Percentiles rank a stretch among this genome's conserved stretches.
Evolutionary conservation across 495 filamentous ascomycete genomes (phyloP).

Genomic region (Mytilinidion resinicola): DNA sequence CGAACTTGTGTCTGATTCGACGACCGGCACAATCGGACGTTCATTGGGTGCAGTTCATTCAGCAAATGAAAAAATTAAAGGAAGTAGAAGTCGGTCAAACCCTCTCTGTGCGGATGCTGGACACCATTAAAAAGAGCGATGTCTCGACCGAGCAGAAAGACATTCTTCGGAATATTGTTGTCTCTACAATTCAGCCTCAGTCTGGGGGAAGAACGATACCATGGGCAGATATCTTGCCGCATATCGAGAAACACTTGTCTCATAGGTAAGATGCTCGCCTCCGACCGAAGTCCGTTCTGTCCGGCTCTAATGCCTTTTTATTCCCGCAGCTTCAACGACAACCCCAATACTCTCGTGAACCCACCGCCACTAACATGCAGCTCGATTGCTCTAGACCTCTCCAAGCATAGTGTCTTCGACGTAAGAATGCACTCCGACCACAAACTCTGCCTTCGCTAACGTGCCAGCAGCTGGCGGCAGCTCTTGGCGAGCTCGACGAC

Average conservation of each 20-base stretch:
- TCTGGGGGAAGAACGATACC: background rate
- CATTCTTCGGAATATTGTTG: background rate
- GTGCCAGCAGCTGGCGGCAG: background rate
- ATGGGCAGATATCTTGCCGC: background rate
- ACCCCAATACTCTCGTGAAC: background rate
- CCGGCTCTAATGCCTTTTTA: background rate
- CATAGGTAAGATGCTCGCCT: background rate
- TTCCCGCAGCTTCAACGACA: background rate
- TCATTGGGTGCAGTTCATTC: background rate
- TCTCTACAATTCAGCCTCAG: background rate
- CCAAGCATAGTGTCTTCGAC: background rate
- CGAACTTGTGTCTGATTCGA: background rate
- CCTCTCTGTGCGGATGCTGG: background rate
- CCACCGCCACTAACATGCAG: background rate
- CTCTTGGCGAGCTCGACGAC: background rate
- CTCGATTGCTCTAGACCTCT: background rate
- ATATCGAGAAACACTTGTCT: background rate
- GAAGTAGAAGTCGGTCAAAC: background rate
- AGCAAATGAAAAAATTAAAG: background rate
- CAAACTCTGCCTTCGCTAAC: background rate
- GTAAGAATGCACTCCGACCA: background rate
- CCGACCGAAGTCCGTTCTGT: background rate
- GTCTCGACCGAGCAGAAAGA: background rate
- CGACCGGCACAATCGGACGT: background rate
- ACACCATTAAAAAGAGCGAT: background rate